Conservation (phyloP, 352 stramenopile species). For the Blastocystis sp. region DNA sequence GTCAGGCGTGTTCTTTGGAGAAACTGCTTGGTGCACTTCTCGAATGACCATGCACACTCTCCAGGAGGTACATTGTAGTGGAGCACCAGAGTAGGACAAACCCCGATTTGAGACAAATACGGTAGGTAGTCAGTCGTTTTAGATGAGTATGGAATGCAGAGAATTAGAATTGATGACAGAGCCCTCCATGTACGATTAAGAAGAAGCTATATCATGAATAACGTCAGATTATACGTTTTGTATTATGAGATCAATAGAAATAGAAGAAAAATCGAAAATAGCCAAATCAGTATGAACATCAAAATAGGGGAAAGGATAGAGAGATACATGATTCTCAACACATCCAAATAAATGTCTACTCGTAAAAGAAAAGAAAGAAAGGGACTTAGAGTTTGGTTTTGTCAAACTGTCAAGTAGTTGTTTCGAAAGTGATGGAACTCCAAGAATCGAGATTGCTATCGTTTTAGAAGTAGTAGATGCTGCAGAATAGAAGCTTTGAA, state of each 20-base stretch:
- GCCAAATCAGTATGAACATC: not conserved
- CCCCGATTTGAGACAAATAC: not conserved
- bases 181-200: not conserved
- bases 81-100: not conserved
- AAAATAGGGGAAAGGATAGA: constrained; percentile 24
- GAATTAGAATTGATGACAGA: not conserved
- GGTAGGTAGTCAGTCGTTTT: not conserved
- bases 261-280: constrained; percentile 6
- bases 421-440: not conserved
- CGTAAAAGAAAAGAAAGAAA: not conserved
- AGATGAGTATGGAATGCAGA: not conserved
- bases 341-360: not conserved
- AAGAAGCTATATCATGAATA: not conserved
- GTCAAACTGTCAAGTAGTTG: not conserved
- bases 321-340: not conserved
- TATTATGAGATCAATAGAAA: not conserved
- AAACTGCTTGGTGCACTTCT: constrained; percentile 25
- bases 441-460: not conserved
- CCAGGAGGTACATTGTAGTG: not conserved
- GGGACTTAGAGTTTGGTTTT: not conserved
- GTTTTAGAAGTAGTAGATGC: not conserved
- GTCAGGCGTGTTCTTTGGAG: not conserved
- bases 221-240: not conserved
- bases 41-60: constrained; percentile 5
- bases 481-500: not conserved